Evolutionary conservation across 139 green algal species (phyloP).

Genomic region (Volvox reticuliferus): DNA sequence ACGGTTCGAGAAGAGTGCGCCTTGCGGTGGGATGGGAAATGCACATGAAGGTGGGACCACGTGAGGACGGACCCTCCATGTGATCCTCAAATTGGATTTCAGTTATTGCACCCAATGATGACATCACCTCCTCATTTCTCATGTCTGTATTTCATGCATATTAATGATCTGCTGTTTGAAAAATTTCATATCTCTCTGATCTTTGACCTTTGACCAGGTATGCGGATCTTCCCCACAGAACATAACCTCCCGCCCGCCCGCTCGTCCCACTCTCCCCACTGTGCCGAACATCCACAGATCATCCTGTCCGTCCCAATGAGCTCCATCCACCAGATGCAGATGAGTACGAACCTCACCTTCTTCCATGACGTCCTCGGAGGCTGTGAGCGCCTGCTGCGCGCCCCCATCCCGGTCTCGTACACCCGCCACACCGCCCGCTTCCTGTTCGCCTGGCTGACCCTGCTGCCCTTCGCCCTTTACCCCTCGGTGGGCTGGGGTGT

Average conservation of each 20-base stretch:
- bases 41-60: too few species aligned
- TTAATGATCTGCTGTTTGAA: too few species aligned
- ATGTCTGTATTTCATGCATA: too few species aligned
- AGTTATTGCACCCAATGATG: too few species aligned
- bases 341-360: constrained; percentile 77
- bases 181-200: too few species aligned
- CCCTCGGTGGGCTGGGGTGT: constrained; percentile 65
- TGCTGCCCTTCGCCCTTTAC: constrained; percentile 85
- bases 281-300: constrained; percentile 12
- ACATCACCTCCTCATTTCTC: too few species aligned
- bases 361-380: constrained; percentile 78
- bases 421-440: constrained; percentile 86
- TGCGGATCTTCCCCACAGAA: background rate
- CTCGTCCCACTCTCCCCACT: background rate
- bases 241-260: background rate
- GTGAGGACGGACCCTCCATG: too few species aligned
- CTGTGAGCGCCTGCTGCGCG: constrained; percentile 83
- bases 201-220: too few species aligned
- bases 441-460: constrained; percentile 77
- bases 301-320: constrained; percentile 51
- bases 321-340: constrained; percentile 52
- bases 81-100: too few species aligned
- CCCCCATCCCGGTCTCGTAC: constrained; percentile 75
- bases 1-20: too few species aligned
- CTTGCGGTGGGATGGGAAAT: too few species aligned